These are phyloP conservation scores for Kitagawia praeruptora DNA, from an alignment of 129 eudicot species.

Conservation along the genomic window DNA sequence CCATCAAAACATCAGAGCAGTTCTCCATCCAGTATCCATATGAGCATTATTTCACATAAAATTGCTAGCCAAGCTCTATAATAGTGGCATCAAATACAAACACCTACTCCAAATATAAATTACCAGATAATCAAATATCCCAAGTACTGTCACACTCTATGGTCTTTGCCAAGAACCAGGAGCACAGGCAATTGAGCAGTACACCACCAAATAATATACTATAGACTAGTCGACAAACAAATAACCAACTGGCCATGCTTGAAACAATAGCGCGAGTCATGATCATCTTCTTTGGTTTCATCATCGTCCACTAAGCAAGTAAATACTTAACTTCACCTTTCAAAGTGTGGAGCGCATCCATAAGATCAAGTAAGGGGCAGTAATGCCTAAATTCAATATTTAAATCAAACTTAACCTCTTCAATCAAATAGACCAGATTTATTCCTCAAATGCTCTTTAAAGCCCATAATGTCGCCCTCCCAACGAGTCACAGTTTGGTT, in stretches of 20 bases:
- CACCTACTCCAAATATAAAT: neutral
- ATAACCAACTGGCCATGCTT: neutral
- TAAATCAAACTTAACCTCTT: neutral
- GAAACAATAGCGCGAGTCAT: neutral
- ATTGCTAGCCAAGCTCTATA: neutral
- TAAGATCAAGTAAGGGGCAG: neutral
- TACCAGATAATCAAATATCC: neutral
- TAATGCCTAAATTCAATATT: neutral
- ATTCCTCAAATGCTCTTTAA: slow-evolving; percentile 68
- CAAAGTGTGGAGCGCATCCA: neutral
- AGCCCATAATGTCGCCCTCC: slow-evolving; percentile 89
- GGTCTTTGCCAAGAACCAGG: neutral
- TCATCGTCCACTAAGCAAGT: neutral
- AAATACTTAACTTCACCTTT: neutral
- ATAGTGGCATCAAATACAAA: neutral
- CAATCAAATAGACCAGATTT: slow-evolving; percentile 53
- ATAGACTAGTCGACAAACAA: neutral
- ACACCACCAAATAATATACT: neutral
- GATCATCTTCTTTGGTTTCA: slow-evolving; percentile 9
- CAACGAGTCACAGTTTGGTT: slow-evolving; percentile 71
- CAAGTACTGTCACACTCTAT: neutral
- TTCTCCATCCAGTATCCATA: neutral
- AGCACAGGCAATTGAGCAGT: neutral
- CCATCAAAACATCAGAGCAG: neutral
- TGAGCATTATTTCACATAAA: neutral